Evolutionary conservation across 2,329 filamentous ascomycete genomes (phyloP), one percentile per base, ranked within the genome.

Genomic region (Aspergillus sp.): DNA sequence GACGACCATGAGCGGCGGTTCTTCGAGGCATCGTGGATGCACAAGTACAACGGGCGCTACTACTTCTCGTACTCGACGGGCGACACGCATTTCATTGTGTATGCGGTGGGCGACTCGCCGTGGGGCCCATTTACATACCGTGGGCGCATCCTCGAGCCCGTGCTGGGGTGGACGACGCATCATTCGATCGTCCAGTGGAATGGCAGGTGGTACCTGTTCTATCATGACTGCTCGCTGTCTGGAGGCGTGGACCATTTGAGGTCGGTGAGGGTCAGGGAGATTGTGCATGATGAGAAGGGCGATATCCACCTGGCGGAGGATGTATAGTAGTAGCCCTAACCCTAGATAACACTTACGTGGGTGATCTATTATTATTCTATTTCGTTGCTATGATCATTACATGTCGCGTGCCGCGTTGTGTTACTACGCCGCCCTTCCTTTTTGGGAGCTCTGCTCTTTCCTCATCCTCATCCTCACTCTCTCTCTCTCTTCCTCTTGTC

Each of bases 11-110:
- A 80, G 38, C 60, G 78, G 11, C 70, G 82, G 5, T 88, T 88
- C 68, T 86, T 88, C 54, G 82, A 88, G 61, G 82, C 81, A 1
- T 76, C 82, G 2, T 86, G 82, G 82, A 67, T 85, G 68, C 82
- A 86, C 63, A 83, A 82, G 67, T 73, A 75, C 49, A 62, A 70
- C 0, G 78, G 70, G 2, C 71, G 65, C 38, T 86, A 86, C 60
- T 85, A 85, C 63, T 82, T 86, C 53, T 79, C 74, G 34, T 85
- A 85, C 63, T 83, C 79, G 41, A 86, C 81, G 1, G 82, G 82
- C 13, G 82, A 86, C 58, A 79, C 82, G 19, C 82, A 86, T 57
- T 83, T 69, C 55, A 64, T 88, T 19, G 79, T 68, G 42, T 86
- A 84, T 51, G 82, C 78, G 1, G 74, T 70, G 2, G 72, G 78